These are phyloP conservation scores for Talaromyces islandicus DNA, from an alignment of 2,329 filamentous ascomycete genomes.

Conservation along the genomic window DNA sequence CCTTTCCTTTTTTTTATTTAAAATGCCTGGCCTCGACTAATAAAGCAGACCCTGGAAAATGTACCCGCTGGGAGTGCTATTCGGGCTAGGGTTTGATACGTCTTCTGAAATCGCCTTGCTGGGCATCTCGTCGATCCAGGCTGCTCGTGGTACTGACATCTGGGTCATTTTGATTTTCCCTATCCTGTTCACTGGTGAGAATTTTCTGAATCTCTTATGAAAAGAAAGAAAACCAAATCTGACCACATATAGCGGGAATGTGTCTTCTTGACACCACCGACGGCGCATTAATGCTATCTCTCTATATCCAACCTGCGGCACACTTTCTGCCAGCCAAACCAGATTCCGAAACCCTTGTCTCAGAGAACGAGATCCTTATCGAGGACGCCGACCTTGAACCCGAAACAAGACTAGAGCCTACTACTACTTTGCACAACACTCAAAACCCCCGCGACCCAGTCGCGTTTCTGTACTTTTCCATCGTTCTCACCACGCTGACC, in stretches of 20 bases:
- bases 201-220: too few relatives aligned
- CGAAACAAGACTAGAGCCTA: background rate
- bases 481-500: constrained; percentile 77
- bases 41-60: constrained; percentile 69
- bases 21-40: background rate
- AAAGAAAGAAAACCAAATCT: too few relatives aligned
- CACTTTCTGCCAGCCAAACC: constrained; percentile 31
- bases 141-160: constrained; percentile 75
- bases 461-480: constrained; percentile 91
- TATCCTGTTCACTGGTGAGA: constrained; percentile 71
- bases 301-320: constrained; percentile 62
- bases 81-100: constrained; percentile 91
- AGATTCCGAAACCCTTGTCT: constrained; percentile 5
- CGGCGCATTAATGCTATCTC: constrained; percentile 87
- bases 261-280: constrained; percentile 89
- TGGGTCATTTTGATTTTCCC: constrained; percentile 95
- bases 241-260: constrained; percentile 64
- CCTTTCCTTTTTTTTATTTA: background rate
- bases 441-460: constrained; percentile 60
- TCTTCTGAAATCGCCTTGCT: constrained; percentile 89
- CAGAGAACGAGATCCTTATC: background rate
- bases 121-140: constrained; percentile 84
- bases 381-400: background rate
- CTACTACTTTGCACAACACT: constrained; percentile 47
- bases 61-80: constrained; percentile 84